Evolutionary conservation across 164 flowering plant species (phyloP), one percentile per base, ranked within the genome.

Genomic region (Brasenia schreberi): DNA sequence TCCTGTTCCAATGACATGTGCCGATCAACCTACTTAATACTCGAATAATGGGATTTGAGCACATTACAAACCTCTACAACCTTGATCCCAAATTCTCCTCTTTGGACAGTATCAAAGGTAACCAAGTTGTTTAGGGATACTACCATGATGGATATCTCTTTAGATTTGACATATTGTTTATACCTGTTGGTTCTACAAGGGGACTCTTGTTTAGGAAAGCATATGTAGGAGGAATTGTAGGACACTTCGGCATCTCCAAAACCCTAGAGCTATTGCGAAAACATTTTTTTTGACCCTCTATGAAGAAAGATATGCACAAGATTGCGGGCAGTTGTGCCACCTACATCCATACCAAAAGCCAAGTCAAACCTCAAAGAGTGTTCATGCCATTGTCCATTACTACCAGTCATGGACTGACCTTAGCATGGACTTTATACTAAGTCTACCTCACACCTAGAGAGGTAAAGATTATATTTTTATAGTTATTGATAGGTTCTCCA

Each of bases 111-210:
- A 23, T 23, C 27, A 0, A 23, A 23, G 2, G 0, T 18, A 14
- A 11, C 16, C 12, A 56, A 23, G 27, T 23, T 23, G 27, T 23
- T 23, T 0, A 23, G 27, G 27, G 2, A 23, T 23, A 23, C 27
- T 1, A 65, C 19, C 45, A 65, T 5, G 53, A 65, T 65, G 66
- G 53, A 5, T 43, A 42, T 42, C 53, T 65, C 61, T 66, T 66
- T 5, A 44, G 23, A 18, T 5, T 5, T 7, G 10, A 33, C 43
- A 53, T 1, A 49, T 19, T 66, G n/a, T 66, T 5, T n/a, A 66
- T 49, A n/a, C 68, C 68, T 18, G 39, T 0, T 16, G 18, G 6
- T 16, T 66, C 68, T n/a, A 9, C 19, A n/a, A 43, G 61, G 45
- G 60, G 45, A 10, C 19, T 45, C 11, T 5, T 66, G 18, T 2